Evolutionary conservation across 2,329 filamentous ascomycete genomes (phyloP).

Genomic region (Phialophora macrospora): DNA sequence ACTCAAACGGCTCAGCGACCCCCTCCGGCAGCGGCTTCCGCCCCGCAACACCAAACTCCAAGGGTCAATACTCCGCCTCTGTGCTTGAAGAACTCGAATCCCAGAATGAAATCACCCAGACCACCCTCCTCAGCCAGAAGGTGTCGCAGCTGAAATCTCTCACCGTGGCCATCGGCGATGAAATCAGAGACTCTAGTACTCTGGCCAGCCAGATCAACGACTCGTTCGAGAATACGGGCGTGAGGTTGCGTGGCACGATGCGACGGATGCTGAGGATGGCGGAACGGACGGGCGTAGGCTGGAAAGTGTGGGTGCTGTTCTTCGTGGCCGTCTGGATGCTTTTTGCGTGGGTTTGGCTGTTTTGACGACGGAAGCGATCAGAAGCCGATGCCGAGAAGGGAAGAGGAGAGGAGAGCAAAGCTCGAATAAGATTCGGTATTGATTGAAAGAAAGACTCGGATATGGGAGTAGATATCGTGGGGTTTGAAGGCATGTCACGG

Average conservation of each 20-base stretch:
- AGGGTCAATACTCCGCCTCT: constrained; percentile 89
- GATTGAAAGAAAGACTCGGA: neutral
- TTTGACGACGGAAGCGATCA: constrained; percentile 54
- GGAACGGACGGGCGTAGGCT: constrained; percentile 89
- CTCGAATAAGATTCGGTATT: neutral
- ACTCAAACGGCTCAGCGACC: constrained; percentile 19
- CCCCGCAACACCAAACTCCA: constrained; percentile 45
- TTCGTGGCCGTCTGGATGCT: constrained; percentile 80
- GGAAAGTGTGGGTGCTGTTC: constrained; percentile 91
- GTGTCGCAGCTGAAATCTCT: constrained; percentile 61
- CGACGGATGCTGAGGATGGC: constrained; percentile 97
- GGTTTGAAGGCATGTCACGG: neutral
- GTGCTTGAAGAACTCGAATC: constrained; percentile 92
- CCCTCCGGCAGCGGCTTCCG: constrained; percentile 25
- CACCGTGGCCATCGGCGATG: constrained; percentile 89
- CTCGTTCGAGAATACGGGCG: constrained; percentile 81
- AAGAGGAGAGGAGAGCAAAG: neutral
- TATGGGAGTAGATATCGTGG: neutral
- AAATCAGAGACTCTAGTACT: constrained; percentile 87
- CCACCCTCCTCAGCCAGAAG: constrained; percentile 38
- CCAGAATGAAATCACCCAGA: constrained; percentile 84
- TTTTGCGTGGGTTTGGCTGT: constrained; percentile 93
- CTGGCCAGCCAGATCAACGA: constrained; percentile 96
- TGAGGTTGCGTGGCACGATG: constrained; percentile 88
- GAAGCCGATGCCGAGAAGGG: neutral